Evolutionary conservation across 2,329 filamentous ascomycete genomes (phyloP).

Genomic region (Sclerotinia glacialis): DNA sequence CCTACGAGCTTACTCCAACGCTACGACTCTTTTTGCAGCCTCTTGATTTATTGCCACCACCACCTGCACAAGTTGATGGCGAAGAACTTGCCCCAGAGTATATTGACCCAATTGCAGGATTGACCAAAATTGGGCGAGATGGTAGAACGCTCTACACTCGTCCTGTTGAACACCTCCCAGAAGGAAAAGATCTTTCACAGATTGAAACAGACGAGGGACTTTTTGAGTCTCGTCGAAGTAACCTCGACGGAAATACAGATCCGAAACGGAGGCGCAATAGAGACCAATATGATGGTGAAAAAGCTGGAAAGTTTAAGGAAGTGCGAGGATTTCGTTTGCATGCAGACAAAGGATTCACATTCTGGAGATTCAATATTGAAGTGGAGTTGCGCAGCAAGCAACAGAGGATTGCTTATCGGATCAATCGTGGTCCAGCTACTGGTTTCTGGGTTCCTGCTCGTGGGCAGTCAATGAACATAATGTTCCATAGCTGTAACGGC

Average conservation of each 20-base stretch:
- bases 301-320: slow-evolving; percentile 75
- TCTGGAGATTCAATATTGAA: slow-evolving; percentile 96
- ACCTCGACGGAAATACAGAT: slow-evolving; percentile 51
- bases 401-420: slow-evolving; percentile 88
- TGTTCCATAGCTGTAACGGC: slow-evolving; percentile 98
- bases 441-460: slow-evolving; percentile 92
- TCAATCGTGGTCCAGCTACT: slow-evolving; percentile 84
- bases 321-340: slow-evolving; percentile 80
- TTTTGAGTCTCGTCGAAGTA: slow-evolving; percentile 65
- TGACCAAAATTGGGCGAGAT: slow-evolving; percentile 79
- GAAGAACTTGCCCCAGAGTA: slow-evolving; percentile 74
- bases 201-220: slow-evolving; percentile 79
- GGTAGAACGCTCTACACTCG: slow-evolving; percentile 86
- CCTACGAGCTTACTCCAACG: slow-evolving; percentile 76
- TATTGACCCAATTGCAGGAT: slow-evolving; percentile 83
- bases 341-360: slow-evolving; percentile 81
- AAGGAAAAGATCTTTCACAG: slow-evolving; percentile 72
- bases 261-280: slow-evolving; percentile 51
- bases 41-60: slow-evolving; percentile 75
- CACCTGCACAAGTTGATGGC: slow-evolving; percentile 64
- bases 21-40: slow-evolving; percentile 85
- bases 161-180: slow-evolving; percentile 81
- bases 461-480: slow-evolving; percentile 91
- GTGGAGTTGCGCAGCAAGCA: slow-evolving; percentile 77
- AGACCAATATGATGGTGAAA: slow-evolving; percentile 70